phyloP scores from a whole-genome alignment of 2,329 filamentous ascomycete species.

The Phaeophleospora eucalypticola region DNA sequence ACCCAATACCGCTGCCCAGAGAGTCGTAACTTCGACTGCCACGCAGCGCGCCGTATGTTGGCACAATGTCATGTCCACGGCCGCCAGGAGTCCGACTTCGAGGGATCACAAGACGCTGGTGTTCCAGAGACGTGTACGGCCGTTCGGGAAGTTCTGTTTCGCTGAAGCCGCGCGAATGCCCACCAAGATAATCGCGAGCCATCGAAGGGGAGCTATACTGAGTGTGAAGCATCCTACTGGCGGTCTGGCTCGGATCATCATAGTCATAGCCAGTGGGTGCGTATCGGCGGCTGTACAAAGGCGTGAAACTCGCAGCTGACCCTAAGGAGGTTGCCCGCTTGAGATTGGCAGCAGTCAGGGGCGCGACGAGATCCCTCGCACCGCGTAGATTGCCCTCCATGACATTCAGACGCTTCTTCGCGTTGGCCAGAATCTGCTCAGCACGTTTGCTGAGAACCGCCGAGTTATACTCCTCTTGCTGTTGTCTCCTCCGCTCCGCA shows the following conservation, averaged over 20 bases:
- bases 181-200: constrained; percentile 26
- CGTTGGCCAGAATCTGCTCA: constrained; percentile 87
- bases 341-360: constrained; percentile 36
- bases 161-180: constrained; percentile 60
- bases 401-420: constrained; percentile 80
- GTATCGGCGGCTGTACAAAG: constrained; percentile 17
- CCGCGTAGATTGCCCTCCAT: constrained; percentile 90
- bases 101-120: constrained; percentile 10
- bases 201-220: constrained; percentile 31
- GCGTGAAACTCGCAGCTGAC: constrained; percentile 14
- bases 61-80: constrained; percentile 2
- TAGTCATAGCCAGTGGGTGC: constrained; percentile 19
- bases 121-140: constrained; percentile 25
- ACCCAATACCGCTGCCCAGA: constrained; percentile 12
- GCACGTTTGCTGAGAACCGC: constrained; percentile 75
- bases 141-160: constrained; percentile 51
- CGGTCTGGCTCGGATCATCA: constrained; percentile 12
- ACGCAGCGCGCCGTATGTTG: constrained; percentile 24
- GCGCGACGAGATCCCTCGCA: constrained; percentile 53
- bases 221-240: constrained; percentile 21
- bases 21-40: constrained; percentile 28
- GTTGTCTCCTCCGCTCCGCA: constrained; percentile 34
- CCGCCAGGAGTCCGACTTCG: constrained; percentile 2
- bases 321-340: constrained; percentile 35
- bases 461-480: constrained; percentile 61